Evolutionary conservation across 345 rosid genomes (phyloP).

Genomic region (Pugionium cornutum): DNA sequence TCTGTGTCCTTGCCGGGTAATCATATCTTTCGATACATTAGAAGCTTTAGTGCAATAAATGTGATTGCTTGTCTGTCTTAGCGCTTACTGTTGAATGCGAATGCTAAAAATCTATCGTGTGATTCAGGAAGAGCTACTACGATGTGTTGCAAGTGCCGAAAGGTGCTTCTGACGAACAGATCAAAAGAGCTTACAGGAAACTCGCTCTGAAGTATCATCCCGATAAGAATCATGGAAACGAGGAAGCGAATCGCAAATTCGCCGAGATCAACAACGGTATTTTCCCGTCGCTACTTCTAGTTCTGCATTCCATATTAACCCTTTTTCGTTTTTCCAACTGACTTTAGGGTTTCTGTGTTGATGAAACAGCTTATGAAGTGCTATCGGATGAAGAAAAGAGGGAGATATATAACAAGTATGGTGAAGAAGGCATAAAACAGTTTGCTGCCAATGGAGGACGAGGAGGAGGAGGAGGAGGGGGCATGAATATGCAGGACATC

Average conservation of each 20-base stretch:
- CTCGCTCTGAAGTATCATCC: constrained; percentile 98
- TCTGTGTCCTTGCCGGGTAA: constrained; percentile 62
- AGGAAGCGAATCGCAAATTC: constrained; percentile 85
- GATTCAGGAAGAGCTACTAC: constrained; percentile 84
- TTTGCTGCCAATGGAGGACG: constrained; percentile 86
- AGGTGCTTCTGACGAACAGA: constrained; percentile 95
- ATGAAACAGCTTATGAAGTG: constrained; percentile 85
- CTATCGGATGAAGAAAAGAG: constrained; percentile 90
- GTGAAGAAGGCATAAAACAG: constrained; percentile 97
- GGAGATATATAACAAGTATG: constrained; percentile 76
- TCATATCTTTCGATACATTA: not conserved
- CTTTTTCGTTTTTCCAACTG: not conserved
- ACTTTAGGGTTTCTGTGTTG: constrained; percentile 15
- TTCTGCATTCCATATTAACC: not conserved
- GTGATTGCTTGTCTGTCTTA: not conserved
- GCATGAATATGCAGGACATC: constrained; percentile 42
- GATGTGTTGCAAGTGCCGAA: constrained; percentile 87
- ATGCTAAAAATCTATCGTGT: not conserved
- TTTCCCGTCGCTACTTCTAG: not conserved
- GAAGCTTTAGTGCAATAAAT: not conserved
- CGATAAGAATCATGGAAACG: constrained; percentile 93
- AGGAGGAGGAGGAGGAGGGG: constrained; percentile 67
- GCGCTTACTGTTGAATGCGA: too few species aligned
- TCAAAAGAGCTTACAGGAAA: constrained; percentile 95
- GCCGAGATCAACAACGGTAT: constrained; percentile 92